These are phyloP conservation scores for Hibiscus mutabilis DNA, from an alignment of 345 rosid species.

Conservation along the genomic window DNA sequence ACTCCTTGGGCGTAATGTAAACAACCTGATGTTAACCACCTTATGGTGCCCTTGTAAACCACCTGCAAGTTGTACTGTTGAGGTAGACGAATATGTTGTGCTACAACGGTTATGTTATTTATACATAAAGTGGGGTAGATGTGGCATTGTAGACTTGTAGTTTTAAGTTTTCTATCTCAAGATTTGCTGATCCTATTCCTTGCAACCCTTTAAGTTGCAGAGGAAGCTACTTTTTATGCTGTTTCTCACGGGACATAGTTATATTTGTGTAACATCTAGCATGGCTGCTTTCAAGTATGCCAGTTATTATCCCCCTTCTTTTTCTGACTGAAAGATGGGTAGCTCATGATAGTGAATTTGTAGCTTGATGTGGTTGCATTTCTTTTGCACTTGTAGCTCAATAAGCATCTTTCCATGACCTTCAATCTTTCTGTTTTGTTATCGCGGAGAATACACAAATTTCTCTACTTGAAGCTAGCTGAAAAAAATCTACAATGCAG, in stretches of 20 bases:
- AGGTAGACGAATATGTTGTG: not conserved
- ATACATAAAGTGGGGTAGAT: not conserved
- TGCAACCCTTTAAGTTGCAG: not conserved
- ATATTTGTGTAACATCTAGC: not conserved
- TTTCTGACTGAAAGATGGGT: not conserved
- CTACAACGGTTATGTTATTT: not conserved
- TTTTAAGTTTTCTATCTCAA: not conserved
- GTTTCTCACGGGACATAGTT: not conserved
- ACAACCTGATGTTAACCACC: not conserved
- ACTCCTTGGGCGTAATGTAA: not conserved
- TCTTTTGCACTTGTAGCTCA: not conserved
- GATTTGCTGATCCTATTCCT: not conserved
- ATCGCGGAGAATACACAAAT: slow-evolving; percentile 42
- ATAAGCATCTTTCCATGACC: not conserved
- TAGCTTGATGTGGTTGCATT: not conserved
- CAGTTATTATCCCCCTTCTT: not conserved
- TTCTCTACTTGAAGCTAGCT: not conserved
- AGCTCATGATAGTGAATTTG: not conserved
- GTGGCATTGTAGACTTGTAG: not conserved
- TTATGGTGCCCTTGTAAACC: not conserved
- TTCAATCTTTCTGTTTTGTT: slow-evolving; percentile 3
- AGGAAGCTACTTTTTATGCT: not conserved
- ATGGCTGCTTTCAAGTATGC: not conserved
- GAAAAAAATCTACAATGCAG: slow-evolving; percentile 94
- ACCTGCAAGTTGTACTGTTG: not conserved